Evolutionary conservation across 2,329 filamentous ascomycete genomes (phyloP).

Genomic region (Sclerotinia glacialis): DNA sequence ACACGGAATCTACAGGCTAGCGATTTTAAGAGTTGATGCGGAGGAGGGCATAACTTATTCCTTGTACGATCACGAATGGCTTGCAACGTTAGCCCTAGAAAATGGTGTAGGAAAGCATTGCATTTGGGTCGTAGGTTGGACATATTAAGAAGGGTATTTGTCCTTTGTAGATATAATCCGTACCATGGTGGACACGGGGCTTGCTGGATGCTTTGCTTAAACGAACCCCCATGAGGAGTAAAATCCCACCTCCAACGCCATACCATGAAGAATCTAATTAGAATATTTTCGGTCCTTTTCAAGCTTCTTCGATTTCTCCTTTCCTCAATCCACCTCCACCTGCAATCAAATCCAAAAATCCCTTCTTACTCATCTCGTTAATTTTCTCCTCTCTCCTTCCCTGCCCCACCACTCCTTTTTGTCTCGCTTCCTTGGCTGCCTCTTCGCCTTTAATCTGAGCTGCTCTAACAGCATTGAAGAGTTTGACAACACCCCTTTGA

Average conservation of each 20-base stretch:
- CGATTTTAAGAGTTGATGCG: slow-evolving; percentile 61
- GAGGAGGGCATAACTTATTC: not conserved
- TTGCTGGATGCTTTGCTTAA: slow-evolving; percentile 24
- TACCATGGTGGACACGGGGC: slow-evolving; percentile 22
- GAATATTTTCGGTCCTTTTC: slow-evolving; percentile 18
- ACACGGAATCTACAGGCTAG: slow-evolving; percentile 94
- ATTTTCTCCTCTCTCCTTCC: slow-evolving; percentile 80
- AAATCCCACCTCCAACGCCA: slow-evolving; percentile 33
- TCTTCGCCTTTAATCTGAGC: slow-evolving; percentile 87
- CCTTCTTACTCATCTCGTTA: slow-evolving; percentile 95
- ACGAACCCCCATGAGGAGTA: slow-evolving; percentile 22
- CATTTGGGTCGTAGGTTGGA: slow-evolving; percentile 10
- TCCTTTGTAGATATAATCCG: slow-evolving; percentile 31
- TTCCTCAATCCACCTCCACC: slow-evolving; percentile 59
- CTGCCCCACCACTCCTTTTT: slow-evolving; percentile 74
- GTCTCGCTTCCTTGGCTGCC: slow-evolving; percentile 66
- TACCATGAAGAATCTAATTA: slow-evolving; percentile 17
- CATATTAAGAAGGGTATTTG: slow-evolving; percentile 29
- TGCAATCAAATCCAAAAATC: slow-evolving; percentile 87
- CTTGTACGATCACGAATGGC: slow-evolving; percentile 1
- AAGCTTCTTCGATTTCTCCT: slow-evolving; percentile 48
- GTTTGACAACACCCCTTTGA: slow-evolving; percentile 88
- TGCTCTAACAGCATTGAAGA: slow-evolving; percentile 92
- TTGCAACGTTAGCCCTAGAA: not conserved
- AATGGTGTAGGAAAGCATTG: slow-evolving; percentile 10